A percentile compares a stretch with the other conserved stretches of the same genome.
Evolutionary conservation across 2,329 filamentous ascomycete species (phyloP).

Genomic region (Didymella sp.): DNA sequence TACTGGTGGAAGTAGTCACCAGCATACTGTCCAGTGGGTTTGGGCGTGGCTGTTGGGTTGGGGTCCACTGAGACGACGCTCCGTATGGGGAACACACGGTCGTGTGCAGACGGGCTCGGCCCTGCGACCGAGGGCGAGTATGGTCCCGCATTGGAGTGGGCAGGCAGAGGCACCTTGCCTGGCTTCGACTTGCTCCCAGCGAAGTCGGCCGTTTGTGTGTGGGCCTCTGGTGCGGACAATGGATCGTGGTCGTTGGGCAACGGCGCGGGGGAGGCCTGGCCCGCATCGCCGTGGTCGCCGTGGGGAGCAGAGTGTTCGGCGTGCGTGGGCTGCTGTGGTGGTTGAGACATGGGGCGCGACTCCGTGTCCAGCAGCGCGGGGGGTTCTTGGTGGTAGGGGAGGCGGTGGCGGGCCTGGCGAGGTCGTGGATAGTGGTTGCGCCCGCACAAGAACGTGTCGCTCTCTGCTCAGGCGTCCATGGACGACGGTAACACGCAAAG

Average conservation of each 20-base stretch:
- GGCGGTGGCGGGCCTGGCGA: conserved; percentile 12
- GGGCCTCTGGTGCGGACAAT: conserved; percentile 12
- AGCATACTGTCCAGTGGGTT: conserved; percentile 24
- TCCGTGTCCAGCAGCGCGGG: conserved; percentile 15
- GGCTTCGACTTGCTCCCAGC: conserved; percentile 3
- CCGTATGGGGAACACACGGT: conserved; percentile 81
- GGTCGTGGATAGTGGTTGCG: neutral
- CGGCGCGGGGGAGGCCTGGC: conserved; percentile 24
- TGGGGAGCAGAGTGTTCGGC: conserved; percentile 17
- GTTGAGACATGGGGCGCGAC: conserved; percentile 38
- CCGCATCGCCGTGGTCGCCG: conserved; percentile 10
- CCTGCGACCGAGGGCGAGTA: conserved; percentile 28
- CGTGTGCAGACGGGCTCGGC: conserved; percentile 53
- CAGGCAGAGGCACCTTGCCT: conserved; percentile 12
- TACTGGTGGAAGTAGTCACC: conserved; percentile 50
- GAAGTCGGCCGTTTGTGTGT: conserved; percentile 12
- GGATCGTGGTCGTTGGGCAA: conserved; percentile 21
- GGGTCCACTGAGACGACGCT: conserved; percentile 77
- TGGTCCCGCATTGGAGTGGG: conserved; percentile 12
- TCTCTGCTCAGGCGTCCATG: conserved; percentile 33
- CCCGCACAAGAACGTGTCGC: conserved; percentile 13
- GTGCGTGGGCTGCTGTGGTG: conserved; percentile 25
- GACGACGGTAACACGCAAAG: conserved; percentile 11
- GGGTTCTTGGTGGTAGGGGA: neutral
- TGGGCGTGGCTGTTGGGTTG: conserved; percentile 48